Base-by-base conservation (phyloP, 805 yeast genomes). In the Yarrowia sp. region DNA sequence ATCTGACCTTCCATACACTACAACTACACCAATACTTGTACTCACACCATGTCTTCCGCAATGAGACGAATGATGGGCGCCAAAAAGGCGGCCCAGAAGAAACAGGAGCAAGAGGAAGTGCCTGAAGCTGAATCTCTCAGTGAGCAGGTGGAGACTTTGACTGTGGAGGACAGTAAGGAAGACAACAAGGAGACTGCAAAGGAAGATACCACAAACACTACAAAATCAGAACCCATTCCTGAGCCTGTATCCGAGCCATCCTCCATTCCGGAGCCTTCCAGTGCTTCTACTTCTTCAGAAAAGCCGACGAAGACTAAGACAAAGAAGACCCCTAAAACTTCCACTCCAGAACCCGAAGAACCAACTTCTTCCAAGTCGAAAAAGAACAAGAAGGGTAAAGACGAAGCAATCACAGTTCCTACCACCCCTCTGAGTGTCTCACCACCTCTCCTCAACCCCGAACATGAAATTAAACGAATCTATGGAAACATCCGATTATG, bases 41-140 rank as follows among this genome's bases (percentile, higher is more conserved):
- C 56, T 38, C 14, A 20, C 60, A 56, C 12, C 30, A 58, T 58
- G 64, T 58, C 64, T 33, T 58, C 64, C 4, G 64, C 64, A n/a
- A 58, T 58, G 64, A 43, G 64, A 58, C 49, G 64, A 24, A 58
- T 58, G 64, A 58, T 58, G 49, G 64, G 64, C 19, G 64, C 64
- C 64, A 42, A 43, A 15, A 58, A 58, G 64, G 64, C 50, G 5
- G 64, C 64, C 64, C 64, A 58, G 50, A 58, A 58, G 33, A 19
- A 39, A 15, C 34, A 39, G 20, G 63, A 33, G 19, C 7, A 24
- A 7, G 63, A 56, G 8, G 2, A 20, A 3, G 49, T n/a, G 64
- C 4, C 20, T 3, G 12, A n/a, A 6, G 47, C 56, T 15, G 30
- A 34, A 13, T 15, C 60, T 39, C 17, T 39, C 34, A 13, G 34